Evolutionary conservation across 352 stramenopile species (phyloP), one percentile per base, ranked within the genome.

Genomic region (Pythium vanterpoolii): DNA sequence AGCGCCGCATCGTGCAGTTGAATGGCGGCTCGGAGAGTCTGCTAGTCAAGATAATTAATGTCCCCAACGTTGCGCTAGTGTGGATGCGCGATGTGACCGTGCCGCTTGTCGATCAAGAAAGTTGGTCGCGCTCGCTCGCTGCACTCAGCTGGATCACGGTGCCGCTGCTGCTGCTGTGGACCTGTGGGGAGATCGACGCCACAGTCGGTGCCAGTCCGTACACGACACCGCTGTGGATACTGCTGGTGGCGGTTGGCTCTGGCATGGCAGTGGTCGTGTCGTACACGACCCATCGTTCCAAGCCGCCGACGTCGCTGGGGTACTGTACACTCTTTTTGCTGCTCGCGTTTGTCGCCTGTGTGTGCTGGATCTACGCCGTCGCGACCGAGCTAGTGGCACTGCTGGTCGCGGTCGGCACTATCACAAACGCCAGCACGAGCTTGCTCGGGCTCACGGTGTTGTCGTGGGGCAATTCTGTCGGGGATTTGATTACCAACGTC

Each of bases 351-450:
- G 62, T 78, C 11, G 85, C 93, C 16, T 96, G 86, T 57, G 87
- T 97, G 14, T 82, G 82, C 44, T 98, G 90, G 93, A 97, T 98
- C 64, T 97, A 96, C 68, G 71, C 83, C 2, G 72, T 97, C 33
- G 89, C 90, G 5, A 87, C 77, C 36, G 90, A 98, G 46, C 57
- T 97, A 1, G 82, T 98, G 55, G 82, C 78, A 13, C 56, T 96
- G 24, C 68, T 97, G 10, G 72, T 90, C 30, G 77, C 85, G 0
- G 69, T 90, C 28, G 86, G 86, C 13, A 73, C 77, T 24, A 91
- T 93, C 53, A 93, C 83, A 16, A 79, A 85, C 30, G 74, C 76
- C 9, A 87, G 80, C 56, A 90, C 87, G 54, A 93, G 79, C 44
- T 63, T 95, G 23, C 57, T 95, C 11, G 84, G 83, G 2, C 59